A percentile compares a stretch with the other conserved stretches of the same genome.
phyloP scores from a whole-genome alignment of 2,329 filamentous ascomycete species.

The Penicillium sp. region DNA sequence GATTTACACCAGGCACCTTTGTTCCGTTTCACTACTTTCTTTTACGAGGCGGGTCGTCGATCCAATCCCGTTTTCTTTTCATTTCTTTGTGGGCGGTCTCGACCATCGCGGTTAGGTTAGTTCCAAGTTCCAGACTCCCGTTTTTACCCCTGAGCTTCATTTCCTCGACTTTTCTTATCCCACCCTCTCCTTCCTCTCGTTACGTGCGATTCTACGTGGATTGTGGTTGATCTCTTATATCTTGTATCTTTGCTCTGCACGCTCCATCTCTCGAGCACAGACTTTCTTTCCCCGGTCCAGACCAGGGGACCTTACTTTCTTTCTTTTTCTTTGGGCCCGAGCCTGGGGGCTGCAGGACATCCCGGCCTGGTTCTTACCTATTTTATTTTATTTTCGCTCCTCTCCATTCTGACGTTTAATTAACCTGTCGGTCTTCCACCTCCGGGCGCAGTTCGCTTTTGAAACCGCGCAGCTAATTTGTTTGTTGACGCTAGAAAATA shows the following conservation, averaged over 20 bases:
- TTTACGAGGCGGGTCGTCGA: conserved; percentile 5
- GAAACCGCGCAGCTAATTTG: conserved; percentile 6
- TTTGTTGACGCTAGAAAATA: background rate
- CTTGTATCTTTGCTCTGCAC: background rate
- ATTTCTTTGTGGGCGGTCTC: conserved; percentile 6
- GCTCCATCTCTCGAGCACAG: conserved; percentile 16
- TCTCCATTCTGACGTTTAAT: conserved; percentile 3
- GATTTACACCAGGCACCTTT: background rate
- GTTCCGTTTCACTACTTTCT: background rate
- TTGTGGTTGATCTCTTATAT: conserved; percentile 1
- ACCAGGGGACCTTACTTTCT: conserved; percentile 14
- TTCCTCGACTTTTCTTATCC: conserved; percentile 7
- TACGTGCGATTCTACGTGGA: background rate
- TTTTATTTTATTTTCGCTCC: conserved; percentile 1
- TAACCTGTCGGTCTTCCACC: conserved; percentile 16
- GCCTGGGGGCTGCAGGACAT: conserved; percentile 27
- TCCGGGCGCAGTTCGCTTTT: conserved; percentile 2
- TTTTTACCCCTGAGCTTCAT: conserved; percentile 3
- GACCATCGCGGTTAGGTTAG: background rate
- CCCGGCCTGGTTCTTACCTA: conserved; percentile 12
- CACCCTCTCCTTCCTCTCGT: background rate
- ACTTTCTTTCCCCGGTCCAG: conserved; percentile 6
- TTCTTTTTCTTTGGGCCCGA: conserved; percentile 9
- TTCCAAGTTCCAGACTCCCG: background rate
- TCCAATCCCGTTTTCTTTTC: conserved; percentile 7